Evolutionary conservation across 441 rosid species (phyloP), one percentile per base, ranked within the genome.

Genomic region (Syzygium syzygioides): DNA sequence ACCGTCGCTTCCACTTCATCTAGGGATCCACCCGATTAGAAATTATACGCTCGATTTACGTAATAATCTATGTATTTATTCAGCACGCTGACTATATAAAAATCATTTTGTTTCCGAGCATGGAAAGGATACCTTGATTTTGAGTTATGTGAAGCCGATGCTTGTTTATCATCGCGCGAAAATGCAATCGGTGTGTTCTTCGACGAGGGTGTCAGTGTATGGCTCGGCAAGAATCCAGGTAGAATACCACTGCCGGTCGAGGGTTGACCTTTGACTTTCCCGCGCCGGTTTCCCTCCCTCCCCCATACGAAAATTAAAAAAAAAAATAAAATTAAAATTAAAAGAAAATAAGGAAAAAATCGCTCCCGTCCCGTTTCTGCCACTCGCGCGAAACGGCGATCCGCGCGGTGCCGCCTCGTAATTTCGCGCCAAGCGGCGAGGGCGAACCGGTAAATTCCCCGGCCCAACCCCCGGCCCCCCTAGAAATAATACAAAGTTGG

Each of bases 261-360:
- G 45, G 66, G 86, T 91, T 92, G 96, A 94, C 94, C 93, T 88
- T 89, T 91, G 95, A 92, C 94, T 93, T 76, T 91, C 91, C 91
- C 93, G 91, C 90, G 87, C 91, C 91, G 93, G 89, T 89, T 91
- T 86, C 50, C 55, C 80, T 32, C 88, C n/a, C 4, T 88, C 88
- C 90, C 68, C 66, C 90, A 53, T 86, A 66, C 71, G n/a, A 8
- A 9, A 50, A 54, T 23, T 30, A 17, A 68, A 18, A 1, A 18
- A 18, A 19, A 19, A 14, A 32, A 2, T 32, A 32, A 32, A 32
- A 32, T 32, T 32, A 32, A 32, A 32, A 32, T 32, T 32, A 6
- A 14, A 30, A 14, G 17, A 4, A 15, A 64, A 30, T 1, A 23
- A 10, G 6, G 7, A 41, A 76, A 76, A 41, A 76, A 12, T 25